A percentile compares a stretch with the other conserved stretches of the same genome.
These are phyloP conservation scores for Cucurbita moschata DNA, from an alignment of 306 rosid species.

Conservation along the genomic window DNA sequence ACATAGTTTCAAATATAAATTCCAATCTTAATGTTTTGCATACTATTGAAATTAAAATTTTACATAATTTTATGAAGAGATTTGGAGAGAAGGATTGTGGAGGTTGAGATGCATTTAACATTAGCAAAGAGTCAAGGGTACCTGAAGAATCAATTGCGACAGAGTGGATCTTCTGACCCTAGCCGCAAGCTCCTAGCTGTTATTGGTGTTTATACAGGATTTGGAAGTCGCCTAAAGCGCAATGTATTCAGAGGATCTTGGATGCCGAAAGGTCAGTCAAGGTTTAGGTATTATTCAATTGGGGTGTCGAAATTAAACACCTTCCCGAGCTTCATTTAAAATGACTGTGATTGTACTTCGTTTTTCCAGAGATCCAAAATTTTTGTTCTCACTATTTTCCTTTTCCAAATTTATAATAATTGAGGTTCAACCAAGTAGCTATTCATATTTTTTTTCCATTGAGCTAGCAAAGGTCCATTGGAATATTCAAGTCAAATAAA, in stretches of 20 bases:
- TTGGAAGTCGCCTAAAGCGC: slow-evolving; percentile 73
- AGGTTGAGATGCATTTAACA: slow-evolving; percentile 88
- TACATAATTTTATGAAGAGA: slow-evolving; percentile 31
- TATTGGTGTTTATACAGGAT: slow-evolving; percentile 92
- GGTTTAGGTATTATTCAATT: neutral
- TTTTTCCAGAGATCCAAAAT: neutral
- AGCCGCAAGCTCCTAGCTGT: slow-evolving; percentile 69
- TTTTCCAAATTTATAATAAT: neutral
- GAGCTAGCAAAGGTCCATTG: neutral
- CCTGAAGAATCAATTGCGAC: slow-evolving; percentile 41
- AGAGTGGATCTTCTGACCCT: slow-evolving; percentile 45
- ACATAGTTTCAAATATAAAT: neutral
- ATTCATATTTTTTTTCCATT: neutral
- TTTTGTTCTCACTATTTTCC: neutral
- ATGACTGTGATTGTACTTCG: neutral
- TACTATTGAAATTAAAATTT: neutral
- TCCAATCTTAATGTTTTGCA: neutral
- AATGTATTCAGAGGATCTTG: slow-evolving; percentile 83
- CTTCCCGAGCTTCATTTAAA: neutral
- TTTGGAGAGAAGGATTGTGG: slow-evolving; percentile 86
- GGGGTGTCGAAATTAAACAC: neutral
- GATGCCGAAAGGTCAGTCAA: slow-evolving; percentile 82
- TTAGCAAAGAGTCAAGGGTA: slow-evolving; percentile 95
- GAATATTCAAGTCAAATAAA: neutral
- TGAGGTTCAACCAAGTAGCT: neutral